phyloP scores from a whole-genome alignment of 345 rosid genomes.

The Bruguiera sexangula region DNA sequence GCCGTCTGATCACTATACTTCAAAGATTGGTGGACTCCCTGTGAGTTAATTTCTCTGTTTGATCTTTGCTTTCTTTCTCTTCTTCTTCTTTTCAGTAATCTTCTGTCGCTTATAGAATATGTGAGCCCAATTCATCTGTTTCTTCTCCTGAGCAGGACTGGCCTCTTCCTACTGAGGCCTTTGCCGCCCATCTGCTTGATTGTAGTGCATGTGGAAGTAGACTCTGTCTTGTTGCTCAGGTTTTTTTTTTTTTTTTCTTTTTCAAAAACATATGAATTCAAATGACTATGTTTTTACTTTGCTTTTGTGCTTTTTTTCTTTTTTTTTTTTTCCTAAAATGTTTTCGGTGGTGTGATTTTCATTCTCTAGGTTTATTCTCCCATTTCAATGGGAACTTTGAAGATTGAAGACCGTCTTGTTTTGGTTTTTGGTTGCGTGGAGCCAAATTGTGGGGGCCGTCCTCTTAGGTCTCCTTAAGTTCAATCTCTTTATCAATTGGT shows the following conservation, averaged over 20 bases:
- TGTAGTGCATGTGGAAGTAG: constrained; percentile 59
- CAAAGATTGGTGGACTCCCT: constrained; percentile 85
- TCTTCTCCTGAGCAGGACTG: constrained; percentile 52
- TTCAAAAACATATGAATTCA: neutral
- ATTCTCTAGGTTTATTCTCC: constrained; percentile 63
- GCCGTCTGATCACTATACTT: constrained; percentile 65
- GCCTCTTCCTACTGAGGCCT: constrained; percentile 50
- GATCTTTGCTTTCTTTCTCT: neutral
- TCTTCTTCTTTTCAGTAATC: neutral
- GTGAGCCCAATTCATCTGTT: neutral
- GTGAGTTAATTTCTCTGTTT: constrained; percentile 25
- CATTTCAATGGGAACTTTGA: constrained; percentile 40
- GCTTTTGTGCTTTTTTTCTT: neutral
- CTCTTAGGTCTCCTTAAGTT: constrained; percentile 46
- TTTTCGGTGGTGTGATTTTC: no score
- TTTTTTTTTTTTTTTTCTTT: constrained; percentile 2
- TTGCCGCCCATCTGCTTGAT: constrained; percentile 33
- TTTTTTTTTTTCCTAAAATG: neutral
- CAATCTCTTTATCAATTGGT: neutral
- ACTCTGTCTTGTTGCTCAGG: constrained; percentile 83
- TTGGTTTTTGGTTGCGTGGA: constrained; percentile 61
- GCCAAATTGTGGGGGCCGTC: constrained; percentile 52
- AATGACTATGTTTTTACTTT: neutral
- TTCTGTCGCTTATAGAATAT: no score
- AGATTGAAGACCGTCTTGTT: constrained; percentile 61